Evolutionary conservation across 2,329 filamentous ascomycete species (phyloP).

Genomic region (Lasiodiplodia sp.): DNA sequence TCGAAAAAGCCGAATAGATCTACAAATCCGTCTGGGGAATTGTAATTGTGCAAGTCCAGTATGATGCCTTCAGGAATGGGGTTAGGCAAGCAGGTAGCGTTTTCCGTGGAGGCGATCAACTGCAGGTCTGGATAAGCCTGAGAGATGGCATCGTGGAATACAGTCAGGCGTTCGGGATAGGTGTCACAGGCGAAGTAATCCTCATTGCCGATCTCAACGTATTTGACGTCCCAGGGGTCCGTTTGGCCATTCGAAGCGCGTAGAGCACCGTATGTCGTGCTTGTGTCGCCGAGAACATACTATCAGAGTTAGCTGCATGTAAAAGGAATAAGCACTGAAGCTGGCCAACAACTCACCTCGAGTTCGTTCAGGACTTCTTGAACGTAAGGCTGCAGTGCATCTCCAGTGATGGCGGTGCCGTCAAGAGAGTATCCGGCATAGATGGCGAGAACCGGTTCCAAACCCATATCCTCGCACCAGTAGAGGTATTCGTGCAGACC

Average conservation of each 20-base stretch:
- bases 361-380: constrained; percentile 69
- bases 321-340: no score
- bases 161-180: constrained; percentile 61
- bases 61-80: constrained; percentile 47
- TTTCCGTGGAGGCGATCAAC: constrained; percentile 58
- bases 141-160: constrained; percentile 63
- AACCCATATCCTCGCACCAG: constrained; percentile 67
- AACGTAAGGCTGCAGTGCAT: constrained; percentile 62
- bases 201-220: constrained; percentile 73
- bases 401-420: constrained; percentile 52
- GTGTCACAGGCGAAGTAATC: constrained; percentile 61
- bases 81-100: constrained; percentile 33
- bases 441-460: constrained; percentile 64
- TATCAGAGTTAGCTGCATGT: not conserved
- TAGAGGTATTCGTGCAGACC: constrained; percentile 67
- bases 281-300: constrained; percentile 64
- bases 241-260: constrained; percentile 69
- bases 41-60: constrained; percentile 58
- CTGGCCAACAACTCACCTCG: constrained; percentile 45
- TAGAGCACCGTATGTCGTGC: constrained; percentile 64
- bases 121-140: constrained; percentile 64
- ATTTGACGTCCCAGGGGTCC: constrained; percentile 66
- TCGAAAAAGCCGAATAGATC: constrained; percentile 55
- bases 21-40: constrained; percentile 51
- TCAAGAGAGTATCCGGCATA: constrained; percentile 63